Percentiles rank a stretch among this genome's conserved stretches.
These are phyloP conservation scores for Colletotrichum salicis DNA, from an alignment of 2,329 filamentous ascomycete genomes.

Conservation along the genomic window DNA sequence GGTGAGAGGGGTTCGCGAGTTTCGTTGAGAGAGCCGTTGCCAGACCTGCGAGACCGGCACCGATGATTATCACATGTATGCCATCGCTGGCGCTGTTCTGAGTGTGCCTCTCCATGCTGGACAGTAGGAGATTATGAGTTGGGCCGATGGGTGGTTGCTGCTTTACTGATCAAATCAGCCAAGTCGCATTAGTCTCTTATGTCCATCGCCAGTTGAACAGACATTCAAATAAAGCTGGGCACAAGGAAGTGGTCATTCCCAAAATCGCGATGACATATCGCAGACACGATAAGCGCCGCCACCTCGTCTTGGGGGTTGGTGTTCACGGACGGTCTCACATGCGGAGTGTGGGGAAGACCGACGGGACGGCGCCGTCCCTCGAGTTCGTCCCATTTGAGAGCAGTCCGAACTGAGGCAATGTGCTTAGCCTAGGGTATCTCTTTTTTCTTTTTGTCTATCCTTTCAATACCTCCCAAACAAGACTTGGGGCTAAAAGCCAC, in stretches of 20 bases:
- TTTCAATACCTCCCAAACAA: background rate
- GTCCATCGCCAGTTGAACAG: background rate
- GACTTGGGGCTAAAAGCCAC: conserved; percentile 14
- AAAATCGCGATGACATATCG: background rate
- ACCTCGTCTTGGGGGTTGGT: conserved; percentile 2
- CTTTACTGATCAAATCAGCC: background rate
- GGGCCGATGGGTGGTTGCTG: background rate
- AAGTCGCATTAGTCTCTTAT: background rate
- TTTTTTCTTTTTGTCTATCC: conserved; percentile 26
- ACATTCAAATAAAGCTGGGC: background rate
- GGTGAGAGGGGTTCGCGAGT: conserved; percentile 30
- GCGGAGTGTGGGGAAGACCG: conserved; percentile 35
- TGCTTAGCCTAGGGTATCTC: conserved; percentile 29
- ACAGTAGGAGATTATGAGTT: background rate
- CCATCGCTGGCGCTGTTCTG: background rate
- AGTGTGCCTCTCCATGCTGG: background rate
- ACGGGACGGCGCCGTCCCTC: conserved; percentile 24
- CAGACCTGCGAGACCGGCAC: conserved; percentile 31
- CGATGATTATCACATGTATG: conserved; percentile 32
- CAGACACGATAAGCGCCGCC: background rate
- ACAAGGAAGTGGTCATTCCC: background rate
- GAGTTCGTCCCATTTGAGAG: conserved; percentile 25
- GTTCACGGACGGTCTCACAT: conserved; percentile 18
- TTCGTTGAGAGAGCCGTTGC: conserved; percentile 30
- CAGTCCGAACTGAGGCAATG: conserved; percentile 15